Evolutionary conservation across 768 basidiomycete species (phyloP), one percentile per base, ranked within the genome.

Genomic region (Suillus subluteus): DNA sequence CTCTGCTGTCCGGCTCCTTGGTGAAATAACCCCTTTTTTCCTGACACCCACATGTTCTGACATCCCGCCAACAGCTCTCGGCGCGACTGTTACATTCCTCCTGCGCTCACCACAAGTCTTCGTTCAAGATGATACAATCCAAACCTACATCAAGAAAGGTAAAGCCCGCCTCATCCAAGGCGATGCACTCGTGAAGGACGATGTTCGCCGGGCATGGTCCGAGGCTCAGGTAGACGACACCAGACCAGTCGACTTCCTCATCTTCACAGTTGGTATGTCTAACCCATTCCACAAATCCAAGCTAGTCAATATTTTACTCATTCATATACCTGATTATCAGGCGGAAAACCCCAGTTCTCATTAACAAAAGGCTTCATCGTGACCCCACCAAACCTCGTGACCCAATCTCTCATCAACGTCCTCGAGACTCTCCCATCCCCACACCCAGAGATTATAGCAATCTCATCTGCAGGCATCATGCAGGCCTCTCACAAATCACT

Each of bases 21-120:
- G 86, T 85, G 66, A 35, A 80, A 73, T 21, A 46, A 3, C 23
- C n/a, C 6, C 26, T 15, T 8, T 63, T 23, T 16, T 6, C 44
- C 62, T 7, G 18, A 30, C 30, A 12, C 0, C 30, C 2, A 4
- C 13, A 30, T 30, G 1, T 5, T 7, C 59, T 65, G 23, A 61
- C 41, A 35, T 43, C 38, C n/a, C 4, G n/a, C 26, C 52, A 56
- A 37, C 70, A 91, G 90, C 79, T 6, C 75, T 81, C 62, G 89
- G 90, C 46, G 80, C 84, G 4, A 86, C 82, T 2, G 86, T 91
- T 0, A 89, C 88, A 0, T 91, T 88, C 70, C 80, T 91, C 15
- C 80, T 91, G 43, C 85, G 91, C 38, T 81, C 78, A 21, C 76
- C 83, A 0, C 67, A 76, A 11, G 79, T 81, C 5, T 91, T 91